Conservation (phyloP, 139 green algal species). For the Diplosphaera chodatii region DNA sequence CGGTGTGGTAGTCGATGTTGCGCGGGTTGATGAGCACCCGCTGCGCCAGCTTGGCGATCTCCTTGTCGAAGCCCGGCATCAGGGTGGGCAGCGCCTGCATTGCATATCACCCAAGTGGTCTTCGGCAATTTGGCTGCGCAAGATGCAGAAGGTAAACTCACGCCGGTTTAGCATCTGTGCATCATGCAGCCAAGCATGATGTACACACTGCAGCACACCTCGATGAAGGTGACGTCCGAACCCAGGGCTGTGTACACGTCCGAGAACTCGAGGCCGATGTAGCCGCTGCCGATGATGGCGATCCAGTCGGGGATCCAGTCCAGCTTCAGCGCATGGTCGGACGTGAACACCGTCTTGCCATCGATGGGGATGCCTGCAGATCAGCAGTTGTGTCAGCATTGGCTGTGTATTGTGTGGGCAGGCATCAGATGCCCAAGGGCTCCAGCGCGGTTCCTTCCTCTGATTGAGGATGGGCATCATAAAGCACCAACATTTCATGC, state of each 20-base stretch:
- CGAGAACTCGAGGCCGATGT: slow-evolving; percentile 99
- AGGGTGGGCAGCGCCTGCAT: slow-evolving; percentile 84
- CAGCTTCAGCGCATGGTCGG: slow-evolving; percentile 96
- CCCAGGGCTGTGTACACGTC: slow-evolving; percentile 97
- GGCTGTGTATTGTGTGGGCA: no score
- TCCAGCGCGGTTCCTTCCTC: no score
- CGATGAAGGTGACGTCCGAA: slow-evolving; percentile 96
- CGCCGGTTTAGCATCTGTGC: no score
- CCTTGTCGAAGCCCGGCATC: slow-evolving; percentile 97
- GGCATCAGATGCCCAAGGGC: no score
- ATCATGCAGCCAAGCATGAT: no score
- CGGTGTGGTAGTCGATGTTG: slow-evolving; percentile 93
- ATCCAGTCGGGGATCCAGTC: slow-evolving; percentile 98
- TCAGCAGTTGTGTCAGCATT: slow-evolving; percentile 60
- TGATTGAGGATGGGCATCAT: no score
- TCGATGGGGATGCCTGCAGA: slow-evolving; percentile 96
- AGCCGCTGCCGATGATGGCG: slow-evolving; percentile 97
- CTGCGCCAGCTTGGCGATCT: slow-evolving; percentile 91
- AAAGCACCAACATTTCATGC: no score
- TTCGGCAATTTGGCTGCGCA: neutral
- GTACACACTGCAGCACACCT: slow-evolving; percentile 37
- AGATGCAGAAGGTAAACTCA: no score
- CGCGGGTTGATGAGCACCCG: slow-evolving; percentile 88
- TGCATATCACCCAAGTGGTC: neutral
- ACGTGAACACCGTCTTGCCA: slow-evolving; percentile 99